Base-by-base conservation (phyloP, 352 stramenopile genomes). In the Phytopythium mirpurense region DNA sequence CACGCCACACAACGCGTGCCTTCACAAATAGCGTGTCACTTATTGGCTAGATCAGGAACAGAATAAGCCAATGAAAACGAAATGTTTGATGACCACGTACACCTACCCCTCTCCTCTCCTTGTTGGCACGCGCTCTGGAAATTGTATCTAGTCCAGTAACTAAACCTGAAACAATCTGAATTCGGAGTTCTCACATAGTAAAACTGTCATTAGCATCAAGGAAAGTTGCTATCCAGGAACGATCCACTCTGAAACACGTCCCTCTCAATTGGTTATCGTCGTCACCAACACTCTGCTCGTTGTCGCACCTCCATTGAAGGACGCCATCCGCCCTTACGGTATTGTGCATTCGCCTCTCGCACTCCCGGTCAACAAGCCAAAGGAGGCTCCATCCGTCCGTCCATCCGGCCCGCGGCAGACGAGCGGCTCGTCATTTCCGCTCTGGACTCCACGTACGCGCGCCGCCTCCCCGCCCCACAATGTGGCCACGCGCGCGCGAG, bases 401-500 rank as follows among this genome's bases (percentile, higher is more conserved):
- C 5, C 10, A 23, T 27, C 12, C 48, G 18, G 7, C 21, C 31
- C 4, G 3, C 34, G 37, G 15, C 18, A 37, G 48, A 43, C 21
- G 34, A 31, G 47, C 46, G 38, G 21, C 32, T 6, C 16, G 19
- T 18, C 40, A 45, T 45, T 45, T 45, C 19, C 29, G 40, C 40
- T 27, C 40, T 45, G 40, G 19, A 19, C 40, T 31, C 19, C 21
- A 45, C 16, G n/a, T 4, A 0, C 38, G 3, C 38, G 37, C 38
- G 54, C 11, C 29, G 19, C 29, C 54, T 44, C 56, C 34, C 52
- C 47, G 41, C 32, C 18, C 46, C 19, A n/a, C 9, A 10, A 72
- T 70, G 65, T 70, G 65, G 62, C 51, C 62, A 21, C 59, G 65
- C 14, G 69, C 58, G 26, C 59, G 54, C 41, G 65, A 74, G 44